phyloP scores from a whole-genome alignment of 306 rosid species.

The Acacia confusa region DNA sequence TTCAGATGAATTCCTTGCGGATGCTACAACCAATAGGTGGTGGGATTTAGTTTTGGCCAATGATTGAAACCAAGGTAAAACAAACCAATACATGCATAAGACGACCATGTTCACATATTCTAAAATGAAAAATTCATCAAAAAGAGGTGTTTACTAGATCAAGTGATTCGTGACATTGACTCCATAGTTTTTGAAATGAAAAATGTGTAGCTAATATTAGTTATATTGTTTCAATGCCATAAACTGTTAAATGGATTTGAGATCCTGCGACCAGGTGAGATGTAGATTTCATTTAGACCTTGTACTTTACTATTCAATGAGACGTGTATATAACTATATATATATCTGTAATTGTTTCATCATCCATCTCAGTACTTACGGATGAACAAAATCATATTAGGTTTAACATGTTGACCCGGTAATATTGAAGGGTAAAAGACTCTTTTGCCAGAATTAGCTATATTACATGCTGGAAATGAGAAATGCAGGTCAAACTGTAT shows the following conservation, averaged over 20 bases:
- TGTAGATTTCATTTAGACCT: no score
- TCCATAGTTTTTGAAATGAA: neutral
- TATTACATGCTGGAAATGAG: neutral
- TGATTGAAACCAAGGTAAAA: neutral
- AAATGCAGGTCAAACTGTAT: neutral
- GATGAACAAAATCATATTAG: neutral
- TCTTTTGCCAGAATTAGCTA: neutral
- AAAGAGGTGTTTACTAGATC: neutral
- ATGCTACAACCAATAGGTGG: neutral
- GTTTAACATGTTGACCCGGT: neutral
- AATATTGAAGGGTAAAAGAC: no score
- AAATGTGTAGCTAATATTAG: no score
- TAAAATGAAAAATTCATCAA: neutral
- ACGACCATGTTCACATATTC: neutral
- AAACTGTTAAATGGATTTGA: no score
- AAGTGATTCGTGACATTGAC: neutral
- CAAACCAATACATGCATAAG: neutral
- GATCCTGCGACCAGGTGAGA: no score
- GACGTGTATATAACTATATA: no score
- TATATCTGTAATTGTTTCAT: neutral
- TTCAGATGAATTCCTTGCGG: neutral
- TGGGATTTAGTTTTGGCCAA: neutral
- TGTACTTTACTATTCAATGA: neutral
- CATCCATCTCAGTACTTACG: neutral
- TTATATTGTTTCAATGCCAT: no score